A percentile compares a stretch with the other conserved stretches of the same genome.
Evolutionary conservation across 176 grass and related monocot genomes (phyloP).

Genomic region (Saccharum spontaneum): DNA sequence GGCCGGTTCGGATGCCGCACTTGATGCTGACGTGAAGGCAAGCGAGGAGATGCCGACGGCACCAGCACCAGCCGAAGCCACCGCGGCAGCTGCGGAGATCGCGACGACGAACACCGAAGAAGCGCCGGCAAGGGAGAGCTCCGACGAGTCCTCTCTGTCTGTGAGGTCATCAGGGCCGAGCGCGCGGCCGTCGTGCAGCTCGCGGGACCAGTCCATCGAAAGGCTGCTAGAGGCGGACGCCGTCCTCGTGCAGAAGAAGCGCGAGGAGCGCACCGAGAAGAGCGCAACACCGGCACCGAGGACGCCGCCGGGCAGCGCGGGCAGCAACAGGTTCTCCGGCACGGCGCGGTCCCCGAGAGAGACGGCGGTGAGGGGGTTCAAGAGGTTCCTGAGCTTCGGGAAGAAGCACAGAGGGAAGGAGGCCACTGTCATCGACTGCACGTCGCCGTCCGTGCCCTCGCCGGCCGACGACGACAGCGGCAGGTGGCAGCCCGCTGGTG

Average conservation of each 20-base stretch:
- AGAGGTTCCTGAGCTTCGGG: conserved; percentile 68
- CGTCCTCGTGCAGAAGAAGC: conserved; percentile 54
- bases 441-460: conserved; percentile 41
- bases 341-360: conserved; percentile 33
- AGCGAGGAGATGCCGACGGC: background rate
- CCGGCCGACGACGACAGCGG: conserved; percentile 31
- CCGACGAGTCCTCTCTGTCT: conserved; percentile 47
- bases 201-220: conserved; percentile 37
- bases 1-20: background rate
- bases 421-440: conserved; percentile 48
- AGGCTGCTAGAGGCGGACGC: conserved; percentile 47
- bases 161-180: conserved; percentile 47
- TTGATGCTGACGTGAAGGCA: background rate
- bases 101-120: conserved; percentile 32
- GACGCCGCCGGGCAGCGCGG: conserved; percentile 17
- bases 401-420: conserved; percentile 58
- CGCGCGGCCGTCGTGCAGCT: conserved; percentile 50
- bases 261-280: conserved; percentile 37
- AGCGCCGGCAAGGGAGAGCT: conserved; percentile 44
- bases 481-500: conserved; percentile 34
- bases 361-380: conserved; percentile 51
- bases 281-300: background rate
- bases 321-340: conserved; percentile 14
- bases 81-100: background rate
- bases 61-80: background rate